Evolutionary conservation across 768 basidiomycete species (phyloP).

Genomic region (Mycena haematopus): DNA sequence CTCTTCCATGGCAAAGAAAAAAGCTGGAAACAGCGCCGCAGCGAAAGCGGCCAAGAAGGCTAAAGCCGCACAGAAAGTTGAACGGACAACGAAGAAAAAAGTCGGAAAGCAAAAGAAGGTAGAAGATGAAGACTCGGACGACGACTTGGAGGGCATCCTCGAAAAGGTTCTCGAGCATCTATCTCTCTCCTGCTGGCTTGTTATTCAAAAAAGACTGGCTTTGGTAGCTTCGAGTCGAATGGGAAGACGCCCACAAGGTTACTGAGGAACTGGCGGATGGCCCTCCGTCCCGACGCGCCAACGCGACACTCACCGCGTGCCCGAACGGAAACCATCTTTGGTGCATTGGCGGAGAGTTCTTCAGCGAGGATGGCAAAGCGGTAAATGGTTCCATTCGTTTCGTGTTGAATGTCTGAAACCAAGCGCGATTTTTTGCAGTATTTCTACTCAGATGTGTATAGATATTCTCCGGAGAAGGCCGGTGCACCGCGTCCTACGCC

Average conservation of each 20-base stretch:
- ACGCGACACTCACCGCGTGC: constrained; percentile 81
- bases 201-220: constrained; percentile 9
- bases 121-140: constrained; percentile 55
- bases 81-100: constrained; percentile 74
- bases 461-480: constrained; percentile 86
- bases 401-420: constrained; percentile 7
- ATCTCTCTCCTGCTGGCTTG: background rate
- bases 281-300: constrained; percentile 83
- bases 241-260: constrained; percentile 83
- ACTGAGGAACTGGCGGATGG: constrained; percentile 86
- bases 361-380: constrained; percentile 84
- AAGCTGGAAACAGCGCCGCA: constrained; percentile 46
- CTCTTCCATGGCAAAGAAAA: constrained; percentile 61
- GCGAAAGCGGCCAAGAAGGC: constrained; percentile 71
- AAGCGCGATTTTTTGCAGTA: constrained; percentile 50
- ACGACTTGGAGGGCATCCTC: constrained; percentile 83
- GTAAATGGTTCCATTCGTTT: constrained; percentile 39
- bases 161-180: constrained; percentile 61
- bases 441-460: constrained; percentile 88
- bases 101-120: constrained; percentile 46
- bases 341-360: constrained; percentile 88
- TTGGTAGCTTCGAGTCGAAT: constrained; percentile 80
- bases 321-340: constrained; percentile 83
- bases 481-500: constrained; percentile 1
- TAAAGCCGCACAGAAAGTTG: constrained; percentile 70